phyloP scores from a whole-genome alignment of 352 stramenopile genomes.

The Phytophthora fragariaefolia region DNA sequence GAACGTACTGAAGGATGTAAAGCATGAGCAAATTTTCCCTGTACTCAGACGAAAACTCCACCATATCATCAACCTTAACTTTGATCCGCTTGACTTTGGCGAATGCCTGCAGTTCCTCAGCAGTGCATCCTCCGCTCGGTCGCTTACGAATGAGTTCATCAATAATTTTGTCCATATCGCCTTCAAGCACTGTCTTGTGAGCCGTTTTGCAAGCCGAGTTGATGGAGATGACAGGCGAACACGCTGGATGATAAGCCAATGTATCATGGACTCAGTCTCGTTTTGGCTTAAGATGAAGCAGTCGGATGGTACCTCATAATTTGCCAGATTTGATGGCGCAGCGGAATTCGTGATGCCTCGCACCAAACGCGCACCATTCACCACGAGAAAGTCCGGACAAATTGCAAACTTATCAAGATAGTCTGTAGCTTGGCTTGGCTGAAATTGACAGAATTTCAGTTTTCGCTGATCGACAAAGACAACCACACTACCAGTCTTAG shows the following conservation, averaged over 20 bases:
- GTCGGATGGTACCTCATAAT: conserved; percentile 5
- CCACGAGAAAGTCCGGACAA: conserved; percentile 9
- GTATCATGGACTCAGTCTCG: conserved; percentile 34
- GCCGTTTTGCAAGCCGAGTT: conserved; percentile 37
- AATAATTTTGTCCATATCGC: not conserved
- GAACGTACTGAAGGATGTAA: not conserved
- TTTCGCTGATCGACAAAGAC: conserved; percentile 19
- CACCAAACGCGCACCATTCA: conserved; percentile 6
- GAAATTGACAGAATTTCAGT: conserved; percentile 6
- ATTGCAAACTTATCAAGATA: conserved; percentile 13
- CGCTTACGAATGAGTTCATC: conserved; percentile 6
- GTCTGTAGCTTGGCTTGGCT: conserved; percentile 2
- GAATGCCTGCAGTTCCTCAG: not conserved
- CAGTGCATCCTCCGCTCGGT: conserved; percentile 9
- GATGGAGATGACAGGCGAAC: conserved; percentile 35
- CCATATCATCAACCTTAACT: conserved; percentile 4
- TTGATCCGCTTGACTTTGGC: not conserved
- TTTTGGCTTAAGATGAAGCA: conserved; percentile 30
- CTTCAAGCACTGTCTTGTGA: conserved; percentile 24
- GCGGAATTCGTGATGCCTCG: not conserved
- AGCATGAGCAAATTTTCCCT: not conserved
- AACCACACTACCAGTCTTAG: conserved; percentile 8
- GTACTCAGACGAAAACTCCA: conserved; percentile 13
- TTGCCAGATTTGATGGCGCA: not conserved
- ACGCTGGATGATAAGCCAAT: conserved; percentile 41